These are phyloP conservation scores for Scheffersomyces lignosus DNA, from an alignment of 805 yeast genomes.

Conservation along the genomic window DNA sequence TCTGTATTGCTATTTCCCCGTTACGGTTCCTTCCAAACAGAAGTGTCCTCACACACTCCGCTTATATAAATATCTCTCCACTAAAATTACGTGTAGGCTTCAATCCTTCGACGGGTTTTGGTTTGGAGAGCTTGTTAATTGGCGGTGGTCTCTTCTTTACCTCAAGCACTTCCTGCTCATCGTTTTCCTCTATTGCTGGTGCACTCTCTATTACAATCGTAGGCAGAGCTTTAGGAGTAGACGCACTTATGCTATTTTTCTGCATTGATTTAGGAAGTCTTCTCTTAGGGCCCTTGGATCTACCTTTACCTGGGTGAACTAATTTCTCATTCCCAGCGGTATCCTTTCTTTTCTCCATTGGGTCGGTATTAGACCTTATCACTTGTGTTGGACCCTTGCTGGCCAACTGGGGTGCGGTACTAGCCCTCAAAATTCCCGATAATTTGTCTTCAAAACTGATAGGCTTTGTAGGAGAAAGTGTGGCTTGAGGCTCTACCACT, in stretches of 20 bases:
- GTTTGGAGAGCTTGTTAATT: conserved; percentile 21
- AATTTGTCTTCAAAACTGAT: conserved; percentile 20
- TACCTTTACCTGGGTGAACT: conserved; percentile 44
- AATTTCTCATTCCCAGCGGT: conserved; percentile 21
- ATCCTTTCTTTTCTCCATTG: conserved; percentile 13
- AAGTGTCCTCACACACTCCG: too few relatives aligned
- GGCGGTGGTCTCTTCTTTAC: conserved; percentile 18
- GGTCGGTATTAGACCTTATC: conserved; percentile 12
- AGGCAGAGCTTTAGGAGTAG: not conserved
- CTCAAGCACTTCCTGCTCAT: conserved; percentile 1
- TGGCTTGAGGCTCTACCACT: conserved; percentile 7
- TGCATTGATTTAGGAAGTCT: conserved; percentile 37
- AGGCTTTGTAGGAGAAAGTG: conserved; percentile 6
- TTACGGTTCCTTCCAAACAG: too few relatives aligned
- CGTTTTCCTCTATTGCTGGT: not conserved
- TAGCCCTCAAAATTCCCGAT: conserved; percentile 28
- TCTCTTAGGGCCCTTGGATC: conserved; percentile 56
- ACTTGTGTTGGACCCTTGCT: conserved; percentile 1
- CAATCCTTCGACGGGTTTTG: conserved; percentile 18
- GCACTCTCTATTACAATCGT: not conserved
- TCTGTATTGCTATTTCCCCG: too few relatives aligned
- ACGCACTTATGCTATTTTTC: not conserved
- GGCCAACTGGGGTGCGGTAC: conserved; percentile 24
- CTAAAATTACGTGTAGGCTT: conserved; percentile 27
- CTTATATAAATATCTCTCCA: conserved; percentile 32